Percentiles rank a stretch among this genome's conserved stretches.
Evolutionary conservation across 2,329 filamentous ascomycete species (phyloP).

Genomic region (Cercospora sesami): DNA sequence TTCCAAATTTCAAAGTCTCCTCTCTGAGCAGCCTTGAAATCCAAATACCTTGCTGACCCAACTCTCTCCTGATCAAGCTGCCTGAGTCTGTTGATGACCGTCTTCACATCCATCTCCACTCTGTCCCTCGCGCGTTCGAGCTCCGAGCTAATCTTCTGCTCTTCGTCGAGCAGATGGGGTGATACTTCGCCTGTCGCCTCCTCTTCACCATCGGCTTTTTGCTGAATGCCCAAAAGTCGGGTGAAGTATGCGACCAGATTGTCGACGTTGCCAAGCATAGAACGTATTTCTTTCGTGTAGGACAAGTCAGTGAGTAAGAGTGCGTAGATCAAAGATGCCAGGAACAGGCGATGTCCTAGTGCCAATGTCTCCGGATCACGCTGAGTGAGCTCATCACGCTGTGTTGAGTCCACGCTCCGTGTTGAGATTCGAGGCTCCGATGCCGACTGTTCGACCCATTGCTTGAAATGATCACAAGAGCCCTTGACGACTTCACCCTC

Average conservation of each 20-base stretch:
- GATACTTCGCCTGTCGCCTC: constrained; percentile 74
- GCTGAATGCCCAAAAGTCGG: constrained; percentile 74
- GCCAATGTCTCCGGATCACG: constrained; percentile 85
- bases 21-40: constrained; percentile 28
- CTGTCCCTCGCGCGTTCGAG: constrained; percentile 63
- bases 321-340: constrained; percentile 65
- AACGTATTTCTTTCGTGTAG: constrained; percentile 66
- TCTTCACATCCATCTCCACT: constrained; percentile 67
- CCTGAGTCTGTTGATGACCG: constrained; percentile 57
- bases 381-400: constrained; percentile 33
- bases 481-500: constrained; percentile 84
- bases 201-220: constrained; percentile 74
- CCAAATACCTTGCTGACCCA: constrained; percentile 35
- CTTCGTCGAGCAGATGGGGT: constrained; percentile 63
- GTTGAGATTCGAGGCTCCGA: constrained; percentile 5
- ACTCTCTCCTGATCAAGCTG: constrained; percentile 59
- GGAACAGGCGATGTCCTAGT: constrained; percentile 74
- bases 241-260: constrained; percentile 74
- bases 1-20: constrained; percentile 66
- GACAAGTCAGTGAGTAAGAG: constrained; percentile 64
- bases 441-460: constrained; percentile 55
- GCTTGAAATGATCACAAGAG: constrained; percentile 76
- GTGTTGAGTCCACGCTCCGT: neutral
- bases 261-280: constrained; percentile 72
- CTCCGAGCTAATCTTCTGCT: constrained; percentile 64